phyloP scores from a whole-genome alignment of 371 early-diverging fungal genomes.

The Syncephalastrum racemosum region DNA sequence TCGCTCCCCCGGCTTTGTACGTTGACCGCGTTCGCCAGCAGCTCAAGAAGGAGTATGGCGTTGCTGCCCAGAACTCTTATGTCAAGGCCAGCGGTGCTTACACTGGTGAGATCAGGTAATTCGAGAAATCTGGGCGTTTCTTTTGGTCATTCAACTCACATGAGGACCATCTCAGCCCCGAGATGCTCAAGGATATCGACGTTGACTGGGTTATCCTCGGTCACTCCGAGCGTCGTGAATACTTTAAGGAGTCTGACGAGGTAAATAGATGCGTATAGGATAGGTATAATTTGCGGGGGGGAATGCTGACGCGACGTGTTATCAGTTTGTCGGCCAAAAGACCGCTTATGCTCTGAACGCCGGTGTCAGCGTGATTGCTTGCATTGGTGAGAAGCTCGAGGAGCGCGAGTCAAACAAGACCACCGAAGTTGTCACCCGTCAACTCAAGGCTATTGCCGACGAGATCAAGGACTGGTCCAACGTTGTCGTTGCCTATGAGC shows the following conservation, averaged over 20 bases:
- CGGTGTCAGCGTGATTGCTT: constrained; percentile 94
- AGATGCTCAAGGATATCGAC: constrained; percentile 94
- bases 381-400: constrained; percentile 96
- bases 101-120: constrained; percentile 97
- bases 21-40: constrained; percentile 78
- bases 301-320: background rate
- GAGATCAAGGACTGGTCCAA: constrained; percentile 81
- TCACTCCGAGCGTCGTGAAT: constrained; percentile 98
- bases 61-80: constrained; percentile 97
- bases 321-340: constrained; percentile 79
- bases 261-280: constrained; percentile 30
- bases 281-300: background rate
- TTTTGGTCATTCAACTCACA: constrained; percentile 1
- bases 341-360: constrained; percentile 83
- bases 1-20: constrained; percentile 96
- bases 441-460: constrained; percentile 82
- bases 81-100: constrained; percentile 89
- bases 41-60: constrained; percentile 81
- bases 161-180: constrained; percentile 57
- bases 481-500: constrained; percentile 99
- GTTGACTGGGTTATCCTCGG: constrained; percentile 98
- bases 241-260: constrained; percentile 91
- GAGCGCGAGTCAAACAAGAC: constrained; percentile 92
- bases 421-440: constrained; percentile 85
- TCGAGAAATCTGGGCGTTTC: constrained; percentile 1